Percentiles rank a stretch among this genome's conserved stretches.
Conservation (phyloP, 2,329 filamentous ascomycete genomes). For the Arthroderma sp. region DNA sequence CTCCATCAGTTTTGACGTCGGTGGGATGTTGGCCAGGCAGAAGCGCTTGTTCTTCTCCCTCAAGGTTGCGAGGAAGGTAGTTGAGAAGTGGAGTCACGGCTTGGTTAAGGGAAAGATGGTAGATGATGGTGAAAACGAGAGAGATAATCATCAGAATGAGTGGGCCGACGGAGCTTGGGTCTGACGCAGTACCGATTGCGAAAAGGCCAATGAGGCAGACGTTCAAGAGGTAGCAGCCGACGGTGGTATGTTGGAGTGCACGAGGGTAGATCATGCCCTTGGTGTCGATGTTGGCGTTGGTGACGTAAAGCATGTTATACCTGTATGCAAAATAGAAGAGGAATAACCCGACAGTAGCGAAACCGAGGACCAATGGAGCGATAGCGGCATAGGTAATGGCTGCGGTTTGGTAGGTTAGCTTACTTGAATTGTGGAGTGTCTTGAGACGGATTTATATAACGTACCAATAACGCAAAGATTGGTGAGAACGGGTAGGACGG, state of each 20-base stretch:
- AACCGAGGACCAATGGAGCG: slow-evolving; percentile 70
- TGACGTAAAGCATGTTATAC: slow-evolving; percentile 83
- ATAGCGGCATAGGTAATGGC: slow-evolving; percentile 79
- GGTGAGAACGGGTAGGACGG: slow-evolving; percentile 66
- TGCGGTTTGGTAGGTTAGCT: slow-evolving; percentile 21
- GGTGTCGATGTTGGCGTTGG: slow-evolving; percentile 68
- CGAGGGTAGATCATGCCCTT: slow-evolving; percentile 77
- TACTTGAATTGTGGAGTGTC: not conserved
- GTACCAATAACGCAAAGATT: slow-evolving; percentile 67
- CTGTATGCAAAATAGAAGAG: slow-evolving; percentile 79
- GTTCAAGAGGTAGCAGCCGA: slow-evolving; percentile 70
- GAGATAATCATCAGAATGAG: slow-evolving; percentile 64
- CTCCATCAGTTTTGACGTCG: slow-evolving; percentile 15
- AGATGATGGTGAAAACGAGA: slow-evolving; percentile 60
- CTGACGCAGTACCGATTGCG: slow-evolving; percentile 50
- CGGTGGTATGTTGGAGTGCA: slow-evolving; percentile 74
- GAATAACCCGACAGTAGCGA: slow-evolving; percentile 63
- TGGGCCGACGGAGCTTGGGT: slow-evolving; percentile 52
- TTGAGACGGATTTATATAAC: slow-evolving; percentile 18
- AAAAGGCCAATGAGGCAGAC: slow-evolving; percentile 78
- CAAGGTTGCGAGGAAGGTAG: slow-evolving; percentile 64
- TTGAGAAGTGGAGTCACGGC: slow-evolving; percentile 64
- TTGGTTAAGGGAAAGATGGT: slow-evolving; percentile 58
- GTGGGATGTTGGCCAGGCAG: slow-evolving; percentile 3
- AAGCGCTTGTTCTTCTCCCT: slow-evolving; percentile 35